These are phyloP conservation scores for Candida ipomoeae DNA, from an alignment of 805 yeast species.

Conservation along the genomic window DNA sequence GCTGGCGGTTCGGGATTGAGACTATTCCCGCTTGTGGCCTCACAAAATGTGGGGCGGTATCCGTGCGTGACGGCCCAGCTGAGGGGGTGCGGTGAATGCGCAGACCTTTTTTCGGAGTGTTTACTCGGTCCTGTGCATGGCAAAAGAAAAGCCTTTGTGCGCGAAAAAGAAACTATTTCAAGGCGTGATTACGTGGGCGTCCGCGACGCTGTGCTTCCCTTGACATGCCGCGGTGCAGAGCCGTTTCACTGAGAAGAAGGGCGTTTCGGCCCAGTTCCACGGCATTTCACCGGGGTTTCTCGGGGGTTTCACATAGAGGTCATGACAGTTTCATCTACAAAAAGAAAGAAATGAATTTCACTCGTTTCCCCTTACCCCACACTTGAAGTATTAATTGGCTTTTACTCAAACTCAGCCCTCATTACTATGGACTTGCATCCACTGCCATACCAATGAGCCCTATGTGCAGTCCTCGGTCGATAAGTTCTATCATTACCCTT, in stretches of 20 bases:
- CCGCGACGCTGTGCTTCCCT: not conserved
- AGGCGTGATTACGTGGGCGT: not conserved
- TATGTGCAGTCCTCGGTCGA: too few species aligned
- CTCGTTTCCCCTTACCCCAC: too few species aligned
- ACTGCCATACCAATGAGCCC: too few species aligned
- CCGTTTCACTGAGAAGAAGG: not conserved
- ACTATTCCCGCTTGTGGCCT: not conserved
- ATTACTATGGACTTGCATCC: too few species aligned
- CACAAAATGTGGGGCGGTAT: not conserved
- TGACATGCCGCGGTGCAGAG: not conserved
- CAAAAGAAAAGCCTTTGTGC: not conserved
- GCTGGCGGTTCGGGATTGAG: not conserved
- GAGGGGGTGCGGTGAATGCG: not conserved
- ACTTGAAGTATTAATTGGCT: too few species aligned
- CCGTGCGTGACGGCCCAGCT: not conserved
- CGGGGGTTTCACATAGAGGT: not conserved
- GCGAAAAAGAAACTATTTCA: not conserved
- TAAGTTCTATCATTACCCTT: too few species aligned
- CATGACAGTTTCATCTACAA: not conserved
- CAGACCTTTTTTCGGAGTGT: constrained; percentile 4
- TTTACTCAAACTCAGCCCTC: too few species aligned
- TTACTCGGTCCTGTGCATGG: not conserved
- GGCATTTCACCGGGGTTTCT: too few species aligned
- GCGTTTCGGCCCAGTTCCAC: not conserved
- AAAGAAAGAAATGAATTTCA: too few species aligned